Percentiles rank a stretch among this genome's conserved stretches.
Evolutionary conservation across 192 early-diverging fungal genomes (phyloP).

Genomic region (Dissophora globulifera): DNA sequence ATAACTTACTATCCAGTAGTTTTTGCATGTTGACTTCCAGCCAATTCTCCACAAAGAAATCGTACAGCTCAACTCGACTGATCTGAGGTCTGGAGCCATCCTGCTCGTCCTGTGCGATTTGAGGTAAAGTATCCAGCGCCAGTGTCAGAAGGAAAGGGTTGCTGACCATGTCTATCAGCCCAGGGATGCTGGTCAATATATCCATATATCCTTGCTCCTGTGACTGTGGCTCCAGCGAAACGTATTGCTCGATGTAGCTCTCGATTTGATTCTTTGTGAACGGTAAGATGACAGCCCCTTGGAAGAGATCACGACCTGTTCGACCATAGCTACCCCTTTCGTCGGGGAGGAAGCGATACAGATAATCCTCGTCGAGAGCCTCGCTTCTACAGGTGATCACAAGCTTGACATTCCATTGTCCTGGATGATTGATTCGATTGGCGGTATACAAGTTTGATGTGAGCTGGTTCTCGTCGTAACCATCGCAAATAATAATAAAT

Average conservation of each 20-base stretch:
- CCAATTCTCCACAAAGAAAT: too few relatives aligned
- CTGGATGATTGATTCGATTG: constrained; percentile 6
- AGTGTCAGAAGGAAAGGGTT: constrained; percentile 7
- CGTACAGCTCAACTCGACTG: too few relatives aligned
- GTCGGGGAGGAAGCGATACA: not conserved
- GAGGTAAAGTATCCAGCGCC: too few relatives aligned
- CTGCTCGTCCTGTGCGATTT: too few relatives aligned
- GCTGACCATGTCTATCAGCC: constrained; percentile 5
- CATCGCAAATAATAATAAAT: constrained; percentile 15
- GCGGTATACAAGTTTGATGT: constrained; percentile 1
- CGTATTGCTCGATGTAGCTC: constrained; percentile 15
- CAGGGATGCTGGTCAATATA: constrained; percentile 10
- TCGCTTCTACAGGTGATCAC: constrained; percentile 8
- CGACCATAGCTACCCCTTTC: too few relatives aligned
- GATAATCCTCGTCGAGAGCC: not conserved
- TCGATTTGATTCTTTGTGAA: constrained; percentile 11
- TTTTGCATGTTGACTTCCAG: too few relatives aligned
- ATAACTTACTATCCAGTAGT: too few relatives aligned
- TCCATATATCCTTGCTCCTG: constrained; percentile 14
- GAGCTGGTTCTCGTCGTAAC: constrained; percentile 14
- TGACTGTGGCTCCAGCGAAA: not conserved
- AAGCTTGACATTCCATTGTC: constrained; percentile 18
- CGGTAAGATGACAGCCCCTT: constrained; percentile 14
- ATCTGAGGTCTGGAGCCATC: too few relatives aligned
- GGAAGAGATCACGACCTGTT: constrained; percentile 13